A percentile compares a stretch with the other conserved stretches of the same genome.
Evolutionary conservation across 1,284 basidiomycete genomes (phyloP).

Genomic region (Pholiota adiposa): DNA sequence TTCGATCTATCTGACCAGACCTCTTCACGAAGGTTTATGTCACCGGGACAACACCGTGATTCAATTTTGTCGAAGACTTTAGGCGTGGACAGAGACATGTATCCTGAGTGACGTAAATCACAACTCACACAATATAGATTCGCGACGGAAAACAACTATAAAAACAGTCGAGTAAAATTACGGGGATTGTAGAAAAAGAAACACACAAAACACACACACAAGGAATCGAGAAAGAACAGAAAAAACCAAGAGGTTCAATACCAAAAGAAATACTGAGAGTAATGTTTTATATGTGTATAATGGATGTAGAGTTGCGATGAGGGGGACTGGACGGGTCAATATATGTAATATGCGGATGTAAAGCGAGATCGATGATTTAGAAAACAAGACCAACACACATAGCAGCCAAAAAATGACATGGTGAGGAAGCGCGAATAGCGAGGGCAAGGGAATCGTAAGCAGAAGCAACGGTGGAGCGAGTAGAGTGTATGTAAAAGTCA

Average conservation of each 20-base stretch:
- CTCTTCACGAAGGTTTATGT: not conserved
- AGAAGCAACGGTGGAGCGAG: constrained; percentile 18
- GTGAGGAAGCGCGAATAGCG: constrained; percentile 16
- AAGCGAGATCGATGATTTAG: constrained; percentile 21
- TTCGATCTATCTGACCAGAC: not conserved
- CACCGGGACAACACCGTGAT: not conserved
- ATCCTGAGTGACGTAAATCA: not conserved
- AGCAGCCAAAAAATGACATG: constrained; percentile 19
- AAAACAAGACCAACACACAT: constrained; percentile 26
- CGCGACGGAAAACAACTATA: constrained; percentile 8
- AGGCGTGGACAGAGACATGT: not conserved
- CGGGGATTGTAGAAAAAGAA: not conserved
- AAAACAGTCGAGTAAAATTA: constrained; percentile 12
- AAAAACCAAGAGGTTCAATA: constrained; percentile 7
- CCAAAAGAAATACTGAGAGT: constrained; percentile 15
- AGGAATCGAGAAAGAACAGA: not conserved
- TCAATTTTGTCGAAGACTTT: not conserved
- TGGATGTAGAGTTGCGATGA: constrained; percentile 17
- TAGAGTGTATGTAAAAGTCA: constrained; percentile 24
- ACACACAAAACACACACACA: constrained; percentile 11
- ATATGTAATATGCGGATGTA: constrained; percentile 21
- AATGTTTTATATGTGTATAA: constrained; percentile 19
- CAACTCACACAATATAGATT: constrained; percentile 11
- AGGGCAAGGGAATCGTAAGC: constrained; percentile 21
- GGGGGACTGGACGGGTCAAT: constrained; percentile 12